Conservation (phyloP, 352 stramenopile species). For the Pythium plurisporium region DNA sequence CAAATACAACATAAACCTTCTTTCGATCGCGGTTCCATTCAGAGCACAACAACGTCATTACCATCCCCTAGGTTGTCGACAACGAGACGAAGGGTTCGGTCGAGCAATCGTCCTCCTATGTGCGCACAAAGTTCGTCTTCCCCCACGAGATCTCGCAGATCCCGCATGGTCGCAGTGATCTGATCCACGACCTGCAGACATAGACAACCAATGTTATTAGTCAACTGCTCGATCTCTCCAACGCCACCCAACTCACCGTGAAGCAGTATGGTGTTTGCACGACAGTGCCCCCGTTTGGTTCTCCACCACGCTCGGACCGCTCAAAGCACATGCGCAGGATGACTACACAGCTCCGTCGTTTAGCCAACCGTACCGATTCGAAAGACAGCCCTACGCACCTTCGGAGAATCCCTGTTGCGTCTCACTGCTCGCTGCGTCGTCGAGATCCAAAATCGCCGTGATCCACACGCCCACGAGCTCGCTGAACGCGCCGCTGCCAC, state of each 20-base stretch:
- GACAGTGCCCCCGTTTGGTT: neutral
- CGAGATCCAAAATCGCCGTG: constrained; percentile 6
- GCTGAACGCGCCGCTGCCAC: neutral
- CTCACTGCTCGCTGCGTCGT: neutral
- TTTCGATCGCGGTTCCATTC: neutral
- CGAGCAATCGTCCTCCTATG: constrained; percentile 1
- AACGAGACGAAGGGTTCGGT: constrained; percentile 2
- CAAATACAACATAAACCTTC: constrained; percentile 14
- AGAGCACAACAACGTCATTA: neutral
- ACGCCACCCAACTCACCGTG: neutral
- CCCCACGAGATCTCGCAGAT: neutral
- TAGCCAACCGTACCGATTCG: neutral
- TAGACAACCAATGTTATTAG: neutral
- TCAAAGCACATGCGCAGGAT: constrained; percentile 12
- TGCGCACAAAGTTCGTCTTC: constrained; percentile 5
- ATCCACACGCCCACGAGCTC: constrained; percentile 10
- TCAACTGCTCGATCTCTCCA: neutral
- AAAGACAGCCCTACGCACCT: constrained; percentile 4
- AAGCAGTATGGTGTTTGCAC: constrained; percentile 1
- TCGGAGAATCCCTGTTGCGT: constrained; percentile 1
- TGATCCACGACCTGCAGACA: constrained; percentile 7
- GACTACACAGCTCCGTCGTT: neutral
- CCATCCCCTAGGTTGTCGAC: neutral
- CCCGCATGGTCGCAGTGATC: neutral
- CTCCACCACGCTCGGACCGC: neutral